Base-by-base conservation (phyloP, 495 filamentous ascomycete species). In the Pseudevernia furfuracea region DNA sequence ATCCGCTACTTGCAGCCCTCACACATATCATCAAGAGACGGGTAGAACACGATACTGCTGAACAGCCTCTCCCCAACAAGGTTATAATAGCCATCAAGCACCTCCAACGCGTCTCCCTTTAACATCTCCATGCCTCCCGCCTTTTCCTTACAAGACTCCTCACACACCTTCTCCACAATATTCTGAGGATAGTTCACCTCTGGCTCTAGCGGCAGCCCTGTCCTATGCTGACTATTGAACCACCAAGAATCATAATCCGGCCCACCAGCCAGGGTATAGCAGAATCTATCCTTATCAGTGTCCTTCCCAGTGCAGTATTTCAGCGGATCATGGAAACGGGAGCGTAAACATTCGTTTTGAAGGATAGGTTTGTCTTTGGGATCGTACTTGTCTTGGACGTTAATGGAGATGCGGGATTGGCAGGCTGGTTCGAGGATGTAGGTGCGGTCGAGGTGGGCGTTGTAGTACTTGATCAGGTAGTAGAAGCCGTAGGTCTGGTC, bases 401-500 rank as follows among this genome's bases (percentile, higher is more conserved):
- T 5, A 17, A 55, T 7, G 52, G 30, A 55, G 17, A 34, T 30
- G 38, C 19, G 3, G 39, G 58, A 49, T 14, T 36, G 41, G 46
- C 60, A 62, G 25, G 60, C 48, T 7, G 17, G 41, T 39, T 62
- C 60, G 43, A 62, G 25, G 43, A 12, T 21, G 41, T 38, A 49
- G 21, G 23, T 36, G 21, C 11, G 48, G 28, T 49, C 11, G 32
- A 28, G 44, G 32, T 62, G 60, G 46, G 19, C 30, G 32, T 62
- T 62, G 46, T 53, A 37, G 32, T 62, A 62, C 19, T 23, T 14
- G 44, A 49, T 23, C 17, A 4, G 1, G 41, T 52, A 62, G 60
- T 62, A 62, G 60, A 32, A 52, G 21, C 60, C 60, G 46, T 37
- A 62, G 34, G n/a, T 49, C 3, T 39, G 44, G 46, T 62, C 36